Percentiles rank a stretch among this genome's conserved stretches.
phyloP scores from a whole-genome alignment of 768 basidiomycete species.

The Boletus subparvulus region DNA sequence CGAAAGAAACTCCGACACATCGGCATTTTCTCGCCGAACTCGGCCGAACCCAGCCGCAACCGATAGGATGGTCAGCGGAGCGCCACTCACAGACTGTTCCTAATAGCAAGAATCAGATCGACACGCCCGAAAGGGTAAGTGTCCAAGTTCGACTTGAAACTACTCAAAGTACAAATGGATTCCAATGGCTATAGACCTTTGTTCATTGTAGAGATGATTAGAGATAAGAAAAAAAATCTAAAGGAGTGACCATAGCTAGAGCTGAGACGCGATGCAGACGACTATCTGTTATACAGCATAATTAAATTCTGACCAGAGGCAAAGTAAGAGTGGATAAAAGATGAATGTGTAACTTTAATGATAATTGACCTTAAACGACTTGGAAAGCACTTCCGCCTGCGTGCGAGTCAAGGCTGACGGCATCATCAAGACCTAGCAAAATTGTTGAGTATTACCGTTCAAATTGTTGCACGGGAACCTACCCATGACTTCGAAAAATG shows the following conservation, averaged over 20 bases:
- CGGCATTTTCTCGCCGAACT: background rate
- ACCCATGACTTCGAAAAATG: conserved; percentile 80
- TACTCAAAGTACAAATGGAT: conserved; percentile 1
- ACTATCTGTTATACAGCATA: conserved; percentile 22
- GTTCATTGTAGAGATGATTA: conserved; percentile 25
- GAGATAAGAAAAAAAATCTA: conserved; percentile 14
- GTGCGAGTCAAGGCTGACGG: conserved; percentile 52
- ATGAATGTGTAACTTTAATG: background rate
- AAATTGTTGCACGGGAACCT: conserved; percentile 14
- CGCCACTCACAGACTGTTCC: too few species aligned
- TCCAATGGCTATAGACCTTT: conserved; percentile 5
- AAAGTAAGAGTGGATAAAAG: background rate
- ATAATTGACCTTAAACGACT: conserved; percentile 37
- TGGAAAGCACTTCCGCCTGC: conserved; percentile 63
- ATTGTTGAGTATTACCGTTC: background rate
- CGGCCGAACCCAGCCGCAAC: background rate
- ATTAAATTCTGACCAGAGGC: conserved; percentile 4
- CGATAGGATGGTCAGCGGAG: too few species aligned
- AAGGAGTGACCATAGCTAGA: conserved; percentile 21
- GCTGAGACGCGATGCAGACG: conserved; percentile 12
- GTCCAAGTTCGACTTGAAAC: background rate
- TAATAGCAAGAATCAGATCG: background rate
- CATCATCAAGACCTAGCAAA: conserved; percentile 48
- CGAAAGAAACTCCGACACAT: conserved; percentile 6
- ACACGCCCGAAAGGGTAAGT: conserved; percentile 7